Base-by-base conservation (phyloP, 2,329 filamentous ascomycete genomes). In the Pseudohalonectria lignicola region DNA sequence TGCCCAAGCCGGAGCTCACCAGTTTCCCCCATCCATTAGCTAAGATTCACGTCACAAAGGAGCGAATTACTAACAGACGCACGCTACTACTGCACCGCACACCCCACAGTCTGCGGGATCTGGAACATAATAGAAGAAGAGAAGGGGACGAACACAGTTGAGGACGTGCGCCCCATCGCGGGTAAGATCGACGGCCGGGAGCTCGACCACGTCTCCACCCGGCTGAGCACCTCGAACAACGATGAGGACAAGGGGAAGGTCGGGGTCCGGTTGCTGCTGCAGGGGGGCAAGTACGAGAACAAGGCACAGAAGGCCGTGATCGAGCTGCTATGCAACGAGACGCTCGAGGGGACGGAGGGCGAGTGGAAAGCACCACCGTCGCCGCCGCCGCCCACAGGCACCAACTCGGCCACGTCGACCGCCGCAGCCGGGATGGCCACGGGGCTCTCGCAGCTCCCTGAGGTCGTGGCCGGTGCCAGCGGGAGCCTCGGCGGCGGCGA, bases 311-410 rank as follows among this genome's bases (percentile, higher is more conserved):
- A 76, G 51, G 85, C 87, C 4, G 71, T 94, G 9, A 74, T 96
- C 39, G 84, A 94, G 51, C 87, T 96, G 49, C 56, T 88, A 16
- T 98, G 92, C 61, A 82, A 94, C 52, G 65, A 61, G 21, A 69
- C 81, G 2, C 70, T 74, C 47, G 79, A 78, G 8, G 88, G 88
- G 1, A 70, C 81, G 6, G 88, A 94, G 61, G 76, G 74, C 46
- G 76, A 83, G 49, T 74, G 70, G 55, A 64, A 66, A 33, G 47
- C 15, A 17, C 5, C 20, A 13, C 8, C 30, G 29, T 40, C 34
- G 23, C 38, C 28, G 10, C 15, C 41, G 26, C 16, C 34, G 23
- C 32, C 41, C 5, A 32, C 30, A 47, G 45, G 36, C 43, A 31
- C 18, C 36, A 35, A 32, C 26, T 33, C 37, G 32, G 29, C 15